Evolutionary conservation across 78 protist genomes (phyloP), one percentile per base, ranked within the genome.

Genomic region (Chrysochromulina parva): DNA sequence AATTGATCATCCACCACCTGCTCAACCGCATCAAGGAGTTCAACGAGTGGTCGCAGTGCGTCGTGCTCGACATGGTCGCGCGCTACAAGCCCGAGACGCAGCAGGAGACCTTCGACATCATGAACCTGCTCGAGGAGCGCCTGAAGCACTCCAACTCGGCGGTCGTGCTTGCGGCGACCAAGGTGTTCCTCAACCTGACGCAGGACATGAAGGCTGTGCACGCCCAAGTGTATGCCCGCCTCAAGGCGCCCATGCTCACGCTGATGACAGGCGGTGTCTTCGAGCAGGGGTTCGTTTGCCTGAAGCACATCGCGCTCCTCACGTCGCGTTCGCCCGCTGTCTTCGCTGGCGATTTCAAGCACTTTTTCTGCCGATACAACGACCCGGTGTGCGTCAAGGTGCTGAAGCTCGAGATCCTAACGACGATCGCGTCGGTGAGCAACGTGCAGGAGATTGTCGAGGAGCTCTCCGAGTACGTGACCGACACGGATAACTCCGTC

Each of bases 31-130:
- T 96, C 52, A 88, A 60, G 48, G 95, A 95, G 13, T 89, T 96
- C 90, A 91, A 93, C 80, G 99, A 98, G 93, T 97, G 98, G 98
- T 81, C 93, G 47, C 96, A 90, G 88, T 59, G 90, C 53, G 47
- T 55, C 22, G 88, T 96, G 4, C 57, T 97, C 38, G 92, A 93
- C 7, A 78, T 91, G 48, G 19, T 96, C 69, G 69, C 81, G 84
- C 50, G 66, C n/a, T 82, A 69, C 55, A 47, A 3, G 19, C 96
- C 94, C 6, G 89, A 1, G 16, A 0, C n/a, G 26, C 94, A 76
- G 90, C 93, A 91, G 59, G 96, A 96, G 74, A 54, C 85, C 50
- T 91, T 93, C 55, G 95, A 94, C 60, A 92, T 97, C 86, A 93
- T 96, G 93, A 94, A 76, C 28, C 58, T 95, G 71, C 94, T 97